Evolutionary conservation across 1,284 basidiomycete genomes (phyloP), one percentile per base, ranked within the genome.

Genomic region (Apiotrichum sp.): DNA sequence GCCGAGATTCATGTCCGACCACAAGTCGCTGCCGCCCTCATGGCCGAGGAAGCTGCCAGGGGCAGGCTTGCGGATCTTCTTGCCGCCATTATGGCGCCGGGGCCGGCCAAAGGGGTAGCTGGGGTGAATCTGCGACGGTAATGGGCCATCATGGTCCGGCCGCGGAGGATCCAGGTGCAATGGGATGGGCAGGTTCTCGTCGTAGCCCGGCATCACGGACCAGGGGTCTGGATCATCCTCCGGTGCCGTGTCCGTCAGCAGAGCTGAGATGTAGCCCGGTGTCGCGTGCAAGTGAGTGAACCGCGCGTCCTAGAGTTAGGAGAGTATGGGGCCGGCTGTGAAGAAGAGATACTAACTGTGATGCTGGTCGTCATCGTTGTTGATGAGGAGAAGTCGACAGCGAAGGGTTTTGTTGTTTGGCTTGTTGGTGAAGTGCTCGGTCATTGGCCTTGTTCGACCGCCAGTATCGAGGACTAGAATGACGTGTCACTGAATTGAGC

Each of bases 131-230:
- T 64, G 64, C 43, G 59, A 64, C 6, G 73, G 71, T 5, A 74
- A 58, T 7, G 67, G 70, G 54, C 73, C 73, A 61, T 74, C 73
- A 31, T 69, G 65, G 55, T 73, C 73, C 9, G 65, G 38, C 3
- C 64, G 48, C 6, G 70, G 70, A 6, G 69, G 69, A 42, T 68
- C 65, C 40, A 66, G 66, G 42, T 62, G 48, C 7, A 35, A 8
- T 1, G 65, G 64, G 41, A 69, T 62, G 22, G 58, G 48, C 3
- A 71, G 51, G 31, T 69, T 56, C 49, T 72, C 65, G 59, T 73
- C 73, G 56, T 62, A 74, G 10, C 73, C 73, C 13, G 73, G 73
- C 73, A 74, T 73, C 33, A 73, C 70, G 47, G 61, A 60, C 71
- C 71, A 72, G 16, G 47, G 47, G 33, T 44, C 41, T 48, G 47